Evolutionary conservation across 2,329 filamentous ascomycete genomes (phyloP).

Genomic region (Colletotrichum gloeosporioides): DNA sequence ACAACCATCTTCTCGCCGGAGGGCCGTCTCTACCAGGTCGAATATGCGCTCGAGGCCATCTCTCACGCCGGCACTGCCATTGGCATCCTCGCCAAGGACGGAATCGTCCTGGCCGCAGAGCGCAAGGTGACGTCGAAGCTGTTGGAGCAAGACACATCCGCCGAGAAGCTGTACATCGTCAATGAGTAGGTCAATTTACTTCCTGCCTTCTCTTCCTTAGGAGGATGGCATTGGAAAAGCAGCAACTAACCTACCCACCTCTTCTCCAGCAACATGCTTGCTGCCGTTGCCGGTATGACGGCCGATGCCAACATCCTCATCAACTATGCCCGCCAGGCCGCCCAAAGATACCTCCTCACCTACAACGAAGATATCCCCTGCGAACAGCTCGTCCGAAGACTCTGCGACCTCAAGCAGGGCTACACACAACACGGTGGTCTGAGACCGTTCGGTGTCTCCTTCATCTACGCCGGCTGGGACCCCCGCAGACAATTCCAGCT

Average conservation of each 20-base stretch:
- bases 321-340: conserved; percentile 97
- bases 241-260: neutral
- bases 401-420: conserved; percentile 98
- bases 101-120: conserved; percentile 97
- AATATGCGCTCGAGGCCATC: conserved; percentile 98
- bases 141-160: conserved; percentile 98
- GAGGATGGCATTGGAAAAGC: neutral
- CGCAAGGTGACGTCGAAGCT: conserved; percentile 99
- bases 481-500: conserved; percentile 96
- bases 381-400: conserved; percentile 93
- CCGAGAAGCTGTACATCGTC: conserved; percentile 99
- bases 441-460: conserved; percentile 96
- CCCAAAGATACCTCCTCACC: conserved; percentile 95
- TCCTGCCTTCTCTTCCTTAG: neutral
- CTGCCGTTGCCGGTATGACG: conserved; percentile 98
- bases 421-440: conserved; percentile 99
- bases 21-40: conserved; percentile 97
- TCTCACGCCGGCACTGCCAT: conserved; percentile 97
- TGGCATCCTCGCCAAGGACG: conserved; percentile 96
- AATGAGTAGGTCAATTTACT: conserved; percentile 76
- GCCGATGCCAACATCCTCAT: conserved; percentile 99
- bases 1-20: conserved; percentile 99
- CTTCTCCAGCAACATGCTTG: conserved; percentile 94
- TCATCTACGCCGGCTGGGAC: conserved; percentile 99
- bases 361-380: conserved; percentile 99